Conservation (phyloP, 169 alveolate genomes). For the Cryptosporidium sp. region DNA sequence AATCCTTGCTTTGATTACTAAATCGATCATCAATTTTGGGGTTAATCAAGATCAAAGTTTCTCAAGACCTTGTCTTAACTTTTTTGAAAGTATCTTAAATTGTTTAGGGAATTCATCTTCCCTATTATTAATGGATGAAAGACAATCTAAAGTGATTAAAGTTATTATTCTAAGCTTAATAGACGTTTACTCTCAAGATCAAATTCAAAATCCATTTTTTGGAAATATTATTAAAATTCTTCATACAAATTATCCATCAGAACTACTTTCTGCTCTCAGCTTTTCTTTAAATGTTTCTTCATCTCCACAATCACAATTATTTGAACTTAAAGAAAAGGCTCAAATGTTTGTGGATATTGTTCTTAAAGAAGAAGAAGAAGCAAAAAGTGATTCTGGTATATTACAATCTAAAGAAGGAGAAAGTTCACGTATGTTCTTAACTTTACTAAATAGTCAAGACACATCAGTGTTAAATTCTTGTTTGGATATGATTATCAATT, state of each 20-base stretch:
- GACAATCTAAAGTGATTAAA: constrained; percentile 3
- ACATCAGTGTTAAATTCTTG: constrained; percentile 33
- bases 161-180: constrained; percentile 7
- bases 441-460: constrained; percentile 18
- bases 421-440: constrained; percentile 18
- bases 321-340: constrained; percentile 8
- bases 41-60: neutral
- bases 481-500: constrained; percentile 19
- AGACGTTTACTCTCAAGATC: constrained; percentile 14
- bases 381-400: neutral
- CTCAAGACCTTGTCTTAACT: neutral
- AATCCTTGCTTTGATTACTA: constrained; percentile 16
- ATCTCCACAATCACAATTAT: neutral
- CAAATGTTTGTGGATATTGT: constrained; percentile 15
- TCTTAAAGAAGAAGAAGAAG: neutral
- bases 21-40: constrained; percentile 34
- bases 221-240: neutral
- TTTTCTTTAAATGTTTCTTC: constrained; percentile 24
- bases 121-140: constrained; percentile 1
- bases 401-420: neutral
- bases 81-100: constrained; percentile 2
- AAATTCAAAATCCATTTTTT: constrained; percentile 1
- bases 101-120: neutral
- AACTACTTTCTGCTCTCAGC: constrained; percentile 27
- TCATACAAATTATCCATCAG: constrained; percentile 20